phyloP scores from a whole-genome alignment of 371 early-diverging fungal genomes.

The Mucor saturninus region DNA sequence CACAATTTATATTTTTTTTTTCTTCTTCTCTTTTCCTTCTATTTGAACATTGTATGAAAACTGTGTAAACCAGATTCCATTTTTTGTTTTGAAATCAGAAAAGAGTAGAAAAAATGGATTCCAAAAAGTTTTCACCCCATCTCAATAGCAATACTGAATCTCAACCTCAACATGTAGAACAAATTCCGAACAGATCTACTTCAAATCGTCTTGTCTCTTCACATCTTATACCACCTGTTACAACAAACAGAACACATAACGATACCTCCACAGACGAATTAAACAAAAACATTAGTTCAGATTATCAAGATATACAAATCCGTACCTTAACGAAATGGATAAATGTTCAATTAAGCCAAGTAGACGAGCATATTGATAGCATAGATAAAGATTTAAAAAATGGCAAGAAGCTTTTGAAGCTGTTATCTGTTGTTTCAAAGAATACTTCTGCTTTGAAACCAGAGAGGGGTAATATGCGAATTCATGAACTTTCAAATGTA shows the following conservation, averaged over 20 bases:
- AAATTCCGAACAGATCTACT: conserved; percentile 15
- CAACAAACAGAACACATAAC: conserved; percentile 19
- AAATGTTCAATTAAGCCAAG: conserved; percentile 70
- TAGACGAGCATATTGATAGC: conserved; percentile 36
- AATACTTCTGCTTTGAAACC: conserved; percentile 50
- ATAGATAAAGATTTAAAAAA: conserved; percentile 67
- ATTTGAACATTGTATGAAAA: background rate
- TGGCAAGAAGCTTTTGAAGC: conserved; percentile 62
- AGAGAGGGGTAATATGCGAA: conserved; percentile 68
- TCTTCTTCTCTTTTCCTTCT: background rate
- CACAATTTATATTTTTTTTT: background rate
- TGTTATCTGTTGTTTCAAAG: conserved; percentile 59
- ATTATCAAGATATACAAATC: conserved; percentile 69
- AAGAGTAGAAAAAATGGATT: background rate
- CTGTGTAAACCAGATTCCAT: background rate
- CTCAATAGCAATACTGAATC: conserved; percentile 3
- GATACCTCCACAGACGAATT: conserved; percentile 16
- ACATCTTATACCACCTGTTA: conserved; percentile 28
- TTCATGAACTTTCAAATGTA: conserved; percentile 84
- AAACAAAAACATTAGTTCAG: conserved; percentile 45
- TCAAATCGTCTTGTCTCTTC: conserved; percentile 12
- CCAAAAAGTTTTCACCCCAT: background rate
- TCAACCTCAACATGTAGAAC: conserved; percentile 2
- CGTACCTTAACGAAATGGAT: conserved; percentile 86
- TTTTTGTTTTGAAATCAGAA: background rate